Evolutionary conservation across 2,329 filamentous ascomycete species (phyloP), one percentile per base, ranked within the genome.

Genomic region (Aspergillus eucalypticola): DNA sequence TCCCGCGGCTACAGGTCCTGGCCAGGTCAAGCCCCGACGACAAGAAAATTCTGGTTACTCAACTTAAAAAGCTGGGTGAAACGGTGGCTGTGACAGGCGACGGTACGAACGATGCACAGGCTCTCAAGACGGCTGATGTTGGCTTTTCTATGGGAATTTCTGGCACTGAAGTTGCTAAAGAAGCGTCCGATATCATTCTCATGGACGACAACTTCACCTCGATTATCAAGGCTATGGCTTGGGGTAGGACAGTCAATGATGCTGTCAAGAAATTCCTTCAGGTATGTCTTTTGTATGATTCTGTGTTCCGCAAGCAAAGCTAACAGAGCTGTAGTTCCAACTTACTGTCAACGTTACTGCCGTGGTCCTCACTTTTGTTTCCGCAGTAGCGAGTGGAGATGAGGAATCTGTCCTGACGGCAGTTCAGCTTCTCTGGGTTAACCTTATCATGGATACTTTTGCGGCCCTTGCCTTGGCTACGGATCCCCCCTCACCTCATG

Each of bases 161-260:
- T 13, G 90, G 90, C 62, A 93, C 90, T 0, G 90, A 93, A 74
- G 90, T 94, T 41, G 90, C 90, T 49, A 93, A 93, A 76, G 90
- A 94, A 75, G 90, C 90, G 1, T 93, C 90, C 7, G 89, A 90
- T 39, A 94, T 94, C 62, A 92, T 94, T 67, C 81, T 94, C 13
- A 92, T 93, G 90, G 90, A 93, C 71, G 90, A 94, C 76, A 93
- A 93, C 78, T 94, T 94, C 76, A 84, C 87, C 27, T 92, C 90
- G n/a, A 94, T 93, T 62, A 88, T 94, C 65, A 92, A 91, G 76
- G 90, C 90, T 13, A 82, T 93, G 67, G 88, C 90, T 67, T 94
- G 90, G 90, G 90, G 90, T 54, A 85, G 89, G 25, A 87, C 89
- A 35, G 89, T 91, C 67, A 91, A 91, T 69, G 89, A 91, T 70